Evolutionary conservation across 1,284 basidiomycete species (phyloP).

Genomic region (Jaminaea rosea): DNA sequence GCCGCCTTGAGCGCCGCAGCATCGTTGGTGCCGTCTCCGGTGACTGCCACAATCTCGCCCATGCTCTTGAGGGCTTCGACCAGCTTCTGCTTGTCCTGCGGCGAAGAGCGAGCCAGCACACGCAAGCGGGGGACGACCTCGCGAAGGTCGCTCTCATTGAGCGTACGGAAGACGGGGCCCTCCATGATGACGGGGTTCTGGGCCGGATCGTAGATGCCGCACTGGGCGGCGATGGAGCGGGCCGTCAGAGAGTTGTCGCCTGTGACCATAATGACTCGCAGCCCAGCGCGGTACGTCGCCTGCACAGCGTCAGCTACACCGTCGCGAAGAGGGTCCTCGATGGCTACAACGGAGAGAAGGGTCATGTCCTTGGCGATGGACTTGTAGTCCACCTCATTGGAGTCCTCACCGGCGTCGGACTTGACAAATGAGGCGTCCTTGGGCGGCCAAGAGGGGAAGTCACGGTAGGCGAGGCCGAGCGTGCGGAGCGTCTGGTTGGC

Average conservation of each 20-base stretch:
- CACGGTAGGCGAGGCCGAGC: constrained; percentile 83
- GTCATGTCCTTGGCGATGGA: constrained; percentile 66
- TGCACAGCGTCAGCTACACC: constrained; percentile 81
- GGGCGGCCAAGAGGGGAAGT: constrained; percentile 81
- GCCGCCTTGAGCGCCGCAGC: constrained; percentile 85
- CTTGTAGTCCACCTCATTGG: constrained; percentile 59
- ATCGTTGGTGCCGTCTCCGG: constrained; percentile 96
- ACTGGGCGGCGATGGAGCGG: constrained; percentile 85
- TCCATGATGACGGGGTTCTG: constrained; percentile 80
- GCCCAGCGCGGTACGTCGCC: constrained; percentile 77
- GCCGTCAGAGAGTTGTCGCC: constrained; percentile 86
- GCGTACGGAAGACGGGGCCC: constrained; percentile 63
- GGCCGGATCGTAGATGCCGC: constrained; percentile 82
- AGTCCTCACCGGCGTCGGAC: constrained; percentile 9
- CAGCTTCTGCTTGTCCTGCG: constrained; percentile 89
- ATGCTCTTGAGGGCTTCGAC: constrained; percentile 78
- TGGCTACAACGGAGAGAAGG: constrained; percentile 78
- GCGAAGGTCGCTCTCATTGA: constrained; percentile 51
- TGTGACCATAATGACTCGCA: constrained; percentile 97
- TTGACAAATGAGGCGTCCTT: constrained; percentile 49
- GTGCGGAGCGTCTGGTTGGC: constrained; percentile 90
- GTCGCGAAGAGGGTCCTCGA: constrained; percentile 87
- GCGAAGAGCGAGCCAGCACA: constrained; percentile 81
- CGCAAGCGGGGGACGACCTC: constrained; percentile 55
- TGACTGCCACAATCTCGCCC: constrained; percentile 91